Evolutionary conservation across 2,329 filamentous ascomycete species (phyloP).

Genomic region (Aureobasidium namibiae): DNA sequence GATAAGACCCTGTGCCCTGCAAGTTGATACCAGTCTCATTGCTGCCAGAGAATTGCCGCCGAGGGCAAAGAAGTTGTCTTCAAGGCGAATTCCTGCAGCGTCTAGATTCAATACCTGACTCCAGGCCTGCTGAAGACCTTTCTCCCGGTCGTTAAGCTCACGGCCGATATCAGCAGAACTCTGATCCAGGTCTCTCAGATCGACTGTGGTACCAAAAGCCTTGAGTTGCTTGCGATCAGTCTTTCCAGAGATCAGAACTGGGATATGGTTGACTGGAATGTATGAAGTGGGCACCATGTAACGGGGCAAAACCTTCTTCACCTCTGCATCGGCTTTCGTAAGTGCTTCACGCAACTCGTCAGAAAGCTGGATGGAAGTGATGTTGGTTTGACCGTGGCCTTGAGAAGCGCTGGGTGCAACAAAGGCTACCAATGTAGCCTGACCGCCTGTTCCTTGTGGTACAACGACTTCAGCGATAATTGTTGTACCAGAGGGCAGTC

Average conservation of each 20-base stretch:
- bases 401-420: conserved; percentile 7
- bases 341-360: conserved; percentile 18
- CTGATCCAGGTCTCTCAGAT: conserved; percentile 16
- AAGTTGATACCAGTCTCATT: conserved; percentile 36
- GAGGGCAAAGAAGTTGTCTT: conserved; percentile 37
- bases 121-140: conserved; percentile 7
- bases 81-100: conserved; percentile 24
- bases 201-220: conserved; percentile 16
- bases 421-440: conserved; percentile 16
- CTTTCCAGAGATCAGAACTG: conserved; percentile 39
- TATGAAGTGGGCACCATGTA: conserved; percentile 38
- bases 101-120: conserved; percentile 6
- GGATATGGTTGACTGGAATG: conserved; percentile 36
- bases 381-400: neutral
- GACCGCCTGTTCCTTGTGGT: conserved; percentile 12
- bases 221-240: conserved; percentile 21
- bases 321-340: conserved; percentile 19
- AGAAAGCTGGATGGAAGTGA: conserved; percentile 6
- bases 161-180: neutral
- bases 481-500: conserved; percentile 31
- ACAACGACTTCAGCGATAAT: conserved; percentile 44
- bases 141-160: conserved; percentile 34
- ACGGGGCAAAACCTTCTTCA: conserved; percentile 18
- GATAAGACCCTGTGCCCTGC: conserved; percentile 27
- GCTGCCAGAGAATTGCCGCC: conserved; percentile 40